Base-by-base conservation (phyloP, 2,329 filamentous ascomycete species). In the Dothideomycetes sp. region DNA sequence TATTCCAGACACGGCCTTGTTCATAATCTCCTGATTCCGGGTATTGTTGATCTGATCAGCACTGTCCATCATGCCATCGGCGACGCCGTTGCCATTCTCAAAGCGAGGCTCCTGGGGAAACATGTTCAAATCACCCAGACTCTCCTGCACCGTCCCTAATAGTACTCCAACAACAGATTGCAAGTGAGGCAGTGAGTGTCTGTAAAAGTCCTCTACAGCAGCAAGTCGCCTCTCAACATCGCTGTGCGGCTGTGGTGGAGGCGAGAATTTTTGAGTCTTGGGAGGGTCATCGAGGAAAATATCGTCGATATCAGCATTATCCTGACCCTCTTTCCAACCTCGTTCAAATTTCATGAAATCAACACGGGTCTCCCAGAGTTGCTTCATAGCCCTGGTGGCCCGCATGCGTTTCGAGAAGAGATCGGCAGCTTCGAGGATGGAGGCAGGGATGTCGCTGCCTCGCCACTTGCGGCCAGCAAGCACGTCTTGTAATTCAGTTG, bases 121-220 rank as follows among this genome's bases (percentile, higher is more conserved):
- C 15, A 44, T 43, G 24, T 42, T 45, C 14, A 30, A 17, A 40
- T 48, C 45, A 15, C 34, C 29, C 37, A 41, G 15, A 41, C 34
- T 93, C 29, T 81, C 74, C 44, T 96, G 65, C 31, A 96, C 81
- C 11, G 87, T 83, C 58, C 91, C 94, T 48, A 96, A 73, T 30
- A 96, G 71, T 4, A 96, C 88, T 50, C 96, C 94, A 3, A 94
- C 82, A 11, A 96, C 66, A 1, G 89, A 96, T 57, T 96, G 91
- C 12, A 98, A 65, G 58, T 94, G 80, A 1, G 89, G 85, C 37
- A 98, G 65, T 1, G 83, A 77, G 46, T 81, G 70, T 53, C 74
- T 72, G 84, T 93, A 38, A 4, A 38, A 38, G 4, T 37, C 12
- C 16, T 29, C 39, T 3, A 41, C 39, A 12, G 29, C 34, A 5